A percentile compares a stretch with the other conserved stretches of the same genome.
Evolutionary conservation across 495 filamentous ascomycete genomes (phyloP).

Genomic region (Aspergillus conjunctus): DNA sequence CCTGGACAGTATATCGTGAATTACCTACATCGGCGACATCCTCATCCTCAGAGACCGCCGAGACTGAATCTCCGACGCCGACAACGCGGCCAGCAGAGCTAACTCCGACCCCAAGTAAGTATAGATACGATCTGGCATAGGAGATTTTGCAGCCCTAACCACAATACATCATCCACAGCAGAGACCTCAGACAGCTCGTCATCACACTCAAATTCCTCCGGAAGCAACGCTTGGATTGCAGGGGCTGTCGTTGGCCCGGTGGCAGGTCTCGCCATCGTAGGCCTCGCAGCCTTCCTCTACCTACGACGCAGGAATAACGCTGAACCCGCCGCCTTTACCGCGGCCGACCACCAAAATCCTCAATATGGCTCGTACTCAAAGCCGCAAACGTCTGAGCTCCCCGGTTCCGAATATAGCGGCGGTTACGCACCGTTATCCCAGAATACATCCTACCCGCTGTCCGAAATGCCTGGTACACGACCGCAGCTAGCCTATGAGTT

Average conservation of each 20-base stretch:
- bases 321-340: neutral
- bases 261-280: constrained; percentile 2
- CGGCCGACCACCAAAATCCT: neutral
- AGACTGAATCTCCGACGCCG: neutral
- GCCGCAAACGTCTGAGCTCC: neutral
- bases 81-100: no score
- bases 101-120: no score
- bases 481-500: no score
- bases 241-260: constrained; percentile 5
- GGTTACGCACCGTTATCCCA: no score
- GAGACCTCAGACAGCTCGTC: neutral
- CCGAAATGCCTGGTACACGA: no score
- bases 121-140: no score
- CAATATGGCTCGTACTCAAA: neutral
- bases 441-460: no score
- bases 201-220: neutral
- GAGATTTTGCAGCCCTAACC: no score
- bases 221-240: constrained; percentile 6
- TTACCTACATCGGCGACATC: neutral
- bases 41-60: neutral
- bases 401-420: no score
- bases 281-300: neutral
- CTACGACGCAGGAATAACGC: neutral
- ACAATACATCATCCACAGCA: no score
- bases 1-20: constrained; percentile 6